Base-by-base conservation (phyloP, 2,329 filamentous ascomycete genomes). In the Aspergillus japonicus region DNA sequence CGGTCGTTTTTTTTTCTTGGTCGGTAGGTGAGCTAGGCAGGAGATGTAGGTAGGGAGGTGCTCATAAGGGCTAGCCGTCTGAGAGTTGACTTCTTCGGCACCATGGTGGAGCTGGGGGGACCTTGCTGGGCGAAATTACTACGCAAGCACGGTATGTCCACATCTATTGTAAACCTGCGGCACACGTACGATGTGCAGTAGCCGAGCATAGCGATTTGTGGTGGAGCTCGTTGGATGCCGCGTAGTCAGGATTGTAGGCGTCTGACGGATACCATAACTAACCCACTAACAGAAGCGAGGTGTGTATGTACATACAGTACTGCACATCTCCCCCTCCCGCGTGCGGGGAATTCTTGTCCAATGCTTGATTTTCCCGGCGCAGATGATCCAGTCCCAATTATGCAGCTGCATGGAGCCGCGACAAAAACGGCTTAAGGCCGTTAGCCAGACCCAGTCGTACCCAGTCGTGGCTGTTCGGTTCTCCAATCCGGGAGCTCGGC, bases 331-430 rank as follows among this genome's bases (percentile, higher is more conserved):
- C 42, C 33, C 33, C 21, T 42, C 51, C 51, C 51, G 51, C 51
- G 51, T 53, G 51, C 51, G 51, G 51, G 42, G 51, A 53, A 53
- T 53, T 53, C n/a, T 16, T 24, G 23, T 35, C 51, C 51, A 53
- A 53, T 53, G 51, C 51, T 53, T 53, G 51, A 53, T 21, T 53
- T 10, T 42, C 35, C 33, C 12, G 24, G 35, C n/a, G 21, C 51
- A 44, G 21, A 35, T 24, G 51, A 24, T 39, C 6, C 39, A 44
- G 39, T 6, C 6, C 39, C 16, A 16, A 19, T 44, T 3, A 6
- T 44, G 39, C 39, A 44, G 39, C 51, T 53, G 51, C 51, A 53
- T 44, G 33, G 51, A 53, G 26, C 48, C 39, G 39, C 39, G 39
- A 44, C 39, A 5, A 19, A 44, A 16, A 19, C 7, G 39, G 39